Evolutionary conservation across 441 rosid species (phyloP).

Genomic region (Pelargonium citronellum): DNA sequence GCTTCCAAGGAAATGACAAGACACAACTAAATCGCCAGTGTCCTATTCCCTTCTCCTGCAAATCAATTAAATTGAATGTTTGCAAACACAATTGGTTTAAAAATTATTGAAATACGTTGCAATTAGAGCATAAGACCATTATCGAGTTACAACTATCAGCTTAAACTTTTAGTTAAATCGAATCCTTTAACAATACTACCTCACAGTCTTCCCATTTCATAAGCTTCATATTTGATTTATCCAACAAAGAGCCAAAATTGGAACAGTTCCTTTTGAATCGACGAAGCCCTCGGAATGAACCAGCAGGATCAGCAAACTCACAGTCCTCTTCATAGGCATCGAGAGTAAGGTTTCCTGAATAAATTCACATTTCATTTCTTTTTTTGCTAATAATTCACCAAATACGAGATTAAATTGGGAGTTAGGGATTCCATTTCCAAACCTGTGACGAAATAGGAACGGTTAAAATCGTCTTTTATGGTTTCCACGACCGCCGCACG

Average conservation of each 20-base stretch:
- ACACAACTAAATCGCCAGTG: conserved; percentile 84
- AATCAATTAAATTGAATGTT: conserved; percentile 11
- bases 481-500: conserved; percentile 49
- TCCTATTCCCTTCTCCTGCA: conserved; percentile 81
- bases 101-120: no score
- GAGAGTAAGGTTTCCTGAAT: conserved; percentile 56
- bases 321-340: conserved; percentile 78
- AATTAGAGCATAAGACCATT: neutral
- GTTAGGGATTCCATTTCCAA: neutral
- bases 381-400: neutral
- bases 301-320: conserved; percentile 94
- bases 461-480: conserved; percentile 62
- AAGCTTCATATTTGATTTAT: conserved; percentile 81
- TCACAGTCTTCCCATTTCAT: conserved; percentile 82
- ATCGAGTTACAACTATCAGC: neutral
- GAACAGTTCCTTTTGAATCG: conserved; percentile 90
- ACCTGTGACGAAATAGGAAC: conserved; percentile 92
- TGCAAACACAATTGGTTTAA: neutral
- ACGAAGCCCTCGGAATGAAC: conserved; percentile 74
- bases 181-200: conserved; percentile 28
- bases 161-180: neutral
- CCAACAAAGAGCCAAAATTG: conserved; percentile 71
- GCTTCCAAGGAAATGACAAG: conserved; percentile 95
- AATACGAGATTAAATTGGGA: neutral
- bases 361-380: neutral